These are phyloP conservation scores for Nitzschia sp. DNA, from an alignment of 108 stramenopile species.

Conservation along the genomic window DNA sequence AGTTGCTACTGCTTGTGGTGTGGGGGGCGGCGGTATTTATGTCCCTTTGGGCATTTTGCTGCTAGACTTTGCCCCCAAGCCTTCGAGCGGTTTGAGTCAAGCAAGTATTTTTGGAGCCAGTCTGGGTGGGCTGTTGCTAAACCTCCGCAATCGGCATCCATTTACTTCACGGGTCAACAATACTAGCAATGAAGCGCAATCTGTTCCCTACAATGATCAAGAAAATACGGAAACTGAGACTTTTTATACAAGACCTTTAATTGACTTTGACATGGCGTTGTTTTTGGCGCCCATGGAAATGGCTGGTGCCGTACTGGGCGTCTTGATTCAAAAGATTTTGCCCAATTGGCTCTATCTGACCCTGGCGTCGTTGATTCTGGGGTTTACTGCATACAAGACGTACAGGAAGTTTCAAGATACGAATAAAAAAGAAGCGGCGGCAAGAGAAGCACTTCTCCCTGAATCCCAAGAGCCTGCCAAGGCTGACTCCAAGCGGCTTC, in stretches of 20 bases:
- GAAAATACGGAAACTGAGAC: slow-evolving; percentile 34
- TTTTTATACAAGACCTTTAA: slow-evolving; percentile 67
- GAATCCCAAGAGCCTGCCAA: background rate
- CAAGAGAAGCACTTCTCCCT: background rate
- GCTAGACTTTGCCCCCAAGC: slow-evolving; percentile 64
- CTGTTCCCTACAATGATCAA: slow-evolving; percentile 20
- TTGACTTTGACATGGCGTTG: slow-evolving; percentile 72
- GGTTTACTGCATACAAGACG: slow-evolving; percentile 61
- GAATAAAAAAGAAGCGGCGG: slow-evolving; percentile 38
- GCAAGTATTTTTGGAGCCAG: slow-evolving; percentile 69
- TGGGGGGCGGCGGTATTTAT: slow-evolving; percentile 76
- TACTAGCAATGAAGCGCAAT: background rate
- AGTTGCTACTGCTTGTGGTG: slow-evolving; percentile 69
- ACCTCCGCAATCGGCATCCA: slow-evolving; percentile 56
- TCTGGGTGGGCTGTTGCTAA: slow-evolving; percentile 63
- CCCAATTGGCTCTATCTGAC: slow-evolving; percentile 69
- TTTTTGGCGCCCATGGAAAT: slow-evolving; percentile 74
- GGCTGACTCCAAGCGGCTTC: background rate
- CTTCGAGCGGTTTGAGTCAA: slow-evolving; percentile 58
- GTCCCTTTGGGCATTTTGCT: slow-evolving; percentile 73
- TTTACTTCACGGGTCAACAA: slow-evolving; percentile 19
- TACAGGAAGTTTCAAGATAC: slow-evolving; percentile 50
- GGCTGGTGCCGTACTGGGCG: slow-evolving; percentile 75
- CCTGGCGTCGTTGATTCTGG: slow-evolving; percentile 50
- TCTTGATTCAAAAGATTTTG: slow-evolving; percentile 56